Base-by-base conservation (phyloP, 148 eudicot genomes). In the Euryodendron excelsum region DNA sequence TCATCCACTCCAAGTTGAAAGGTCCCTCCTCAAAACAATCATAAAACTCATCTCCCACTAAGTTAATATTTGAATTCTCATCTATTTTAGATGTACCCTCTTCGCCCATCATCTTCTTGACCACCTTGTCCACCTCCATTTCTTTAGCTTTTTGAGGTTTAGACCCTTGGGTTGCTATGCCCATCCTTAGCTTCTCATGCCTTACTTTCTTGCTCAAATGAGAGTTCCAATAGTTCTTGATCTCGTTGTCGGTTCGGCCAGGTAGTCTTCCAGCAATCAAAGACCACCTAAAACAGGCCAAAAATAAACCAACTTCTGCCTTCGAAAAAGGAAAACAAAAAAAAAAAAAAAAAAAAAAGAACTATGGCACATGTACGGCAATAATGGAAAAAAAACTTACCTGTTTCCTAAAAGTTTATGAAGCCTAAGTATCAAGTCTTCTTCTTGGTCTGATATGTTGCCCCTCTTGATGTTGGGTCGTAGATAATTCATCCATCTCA, bases 391-490 rank as follows among this genome's bases (percentile, higher is more conserved):
- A 56, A 20, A 56, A 7, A 60, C 33, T 5, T 30, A 75, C 78
- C 78, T 75, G 62, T 75, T 75, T 13, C 78, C 78, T 20, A 75
- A 52, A 34, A 75, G 78, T n/a, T 58, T 74, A 74, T 74, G 77
- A 74, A 74, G 77, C 66, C 77, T 56, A 45, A 74, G 23, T 25
- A 74, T 74, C 48, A 74, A 61, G 58, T 74, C 77, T 47, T 74
- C 66, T 56, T 74, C 77, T n/a, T 74, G 48, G 47, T 14, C 61
- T 14, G 77, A 74, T 34, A 74, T 74, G 28, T 74, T 74, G 65
- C 77, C 77, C 23, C 66, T 74, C 62, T 74, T 74, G 66, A 74
- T 74, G 63, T 74, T 61, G 41, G 77, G 77, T 74, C 63, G 56
- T 37, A 74, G 30, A 27, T 74, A 74, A 74, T 74, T 74, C 65